Conservation (phyloP, 1,284 basidiomycete genomes). For the Coriolopsis trogii region DNA sequence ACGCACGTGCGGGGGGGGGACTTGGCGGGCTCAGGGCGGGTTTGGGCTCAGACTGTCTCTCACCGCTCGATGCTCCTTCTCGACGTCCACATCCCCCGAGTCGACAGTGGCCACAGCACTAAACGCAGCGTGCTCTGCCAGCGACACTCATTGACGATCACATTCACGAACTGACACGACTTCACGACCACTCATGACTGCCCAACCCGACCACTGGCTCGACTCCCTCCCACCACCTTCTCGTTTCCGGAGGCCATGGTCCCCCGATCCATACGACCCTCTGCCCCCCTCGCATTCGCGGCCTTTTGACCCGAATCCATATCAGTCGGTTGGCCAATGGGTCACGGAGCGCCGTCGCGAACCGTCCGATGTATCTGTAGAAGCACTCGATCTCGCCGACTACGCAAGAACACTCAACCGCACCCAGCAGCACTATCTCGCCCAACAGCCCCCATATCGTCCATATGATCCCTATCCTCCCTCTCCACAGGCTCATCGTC, state of each 20-base stretch:
- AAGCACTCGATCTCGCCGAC: conserved; percentile 71
- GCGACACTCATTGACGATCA: conserved; percentile 8
- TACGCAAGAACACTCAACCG: conserved; percentile 55
- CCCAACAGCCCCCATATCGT: conserved; percentile 26
- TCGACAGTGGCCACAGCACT: not conserved
- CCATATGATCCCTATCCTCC: conserved; percentile 41
- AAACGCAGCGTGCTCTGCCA: not conserved
- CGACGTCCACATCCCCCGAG: conserved; percentile 12
- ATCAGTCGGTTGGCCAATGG: conserved; percentile 22
- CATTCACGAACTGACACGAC: conserved; percentile 24
- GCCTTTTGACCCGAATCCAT: conserved; percentile 8
- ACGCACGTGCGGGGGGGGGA: conserved; percentile 19
- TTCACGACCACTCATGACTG: conserved; percentile 37
- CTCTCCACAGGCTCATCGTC: conserved; percentile 40
- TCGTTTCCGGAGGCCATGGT: conserved; percentile 59
- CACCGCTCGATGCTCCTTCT: conserved; percentile 14
- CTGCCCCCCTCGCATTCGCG: conserved; percentile 39
- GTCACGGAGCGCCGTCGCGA: conserved; percentile 41
- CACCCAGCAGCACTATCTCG: conserved; percentile 36
- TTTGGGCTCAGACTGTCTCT: conserved; percentile 4
- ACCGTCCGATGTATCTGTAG: conserved; percentile 64
- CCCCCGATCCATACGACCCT: conserved; percentile 61
- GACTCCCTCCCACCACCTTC: conserved; percentile 57
- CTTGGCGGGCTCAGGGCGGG: not conserved
- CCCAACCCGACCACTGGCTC: conserved; percentile 44